phyloP scores from a whole-genome alignment of 805 yeast genomes.

The Ogataea ramenticola region DNA sequence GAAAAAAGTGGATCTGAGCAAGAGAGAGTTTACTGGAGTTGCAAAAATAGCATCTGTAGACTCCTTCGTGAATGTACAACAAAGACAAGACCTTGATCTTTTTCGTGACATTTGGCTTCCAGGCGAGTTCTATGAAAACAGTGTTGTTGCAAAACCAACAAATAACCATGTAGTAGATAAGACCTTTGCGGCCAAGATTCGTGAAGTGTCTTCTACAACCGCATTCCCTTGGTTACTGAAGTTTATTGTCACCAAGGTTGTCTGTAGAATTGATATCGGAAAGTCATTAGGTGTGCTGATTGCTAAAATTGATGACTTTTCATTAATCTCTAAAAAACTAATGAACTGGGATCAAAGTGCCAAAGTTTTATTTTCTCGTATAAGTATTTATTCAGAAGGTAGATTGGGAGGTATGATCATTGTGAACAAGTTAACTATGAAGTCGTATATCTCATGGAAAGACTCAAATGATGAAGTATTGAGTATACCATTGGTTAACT shows the following conservation, averaged over 20 bases:
- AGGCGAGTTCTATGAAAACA: slow-evolving; percentile 23
- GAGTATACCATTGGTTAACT: slow-evolving; percentile 60
- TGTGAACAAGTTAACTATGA: slow-evolving; percentile 41
- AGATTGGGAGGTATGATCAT: slow-evolving; percentile 69
- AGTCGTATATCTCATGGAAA: slow-evolving; percentile 71
- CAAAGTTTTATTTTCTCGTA: slow-evolving; percentile 47
- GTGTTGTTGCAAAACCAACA: slow-evolving; percentile 7
- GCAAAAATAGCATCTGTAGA: slow-evolving; percentile 43
- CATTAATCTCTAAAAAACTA: slow-evolving; percentile 64
- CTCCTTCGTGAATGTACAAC: slow-evolving; percentile 69
- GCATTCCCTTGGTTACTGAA: slow-evolving; percentile 73
- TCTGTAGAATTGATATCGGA: slow-evolving; percentile 68
- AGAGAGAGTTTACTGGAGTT: slow-evolving; percentile 42
- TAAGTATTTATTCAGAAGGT: slow-evolving; percentile 57
- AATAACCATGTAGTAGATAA: slow-evolving; percentile 7
- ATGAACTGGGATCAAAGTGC: slow-evolving; percentile 67
- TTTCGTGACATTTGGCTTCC: slow-evolving; percentile 83
- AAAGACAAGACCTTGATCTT: slow-evolving; percentile 76
- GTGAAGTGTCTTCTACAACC: slow-evolving; percentile 51
- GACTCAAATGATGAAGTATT: slow-evolving; percentile 30
- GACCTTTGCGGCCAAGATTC: slow-evolving; percentile 39
- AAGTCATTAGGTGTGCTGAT: slow-evolving; percentile 68
- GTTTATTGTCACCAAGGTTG: slow-evolving; percentile 43
- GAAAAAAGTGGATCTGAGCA: slow-evolving; percentile 13
- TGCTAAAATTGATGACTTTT: slow-evolving; percentile 47